Evolutionary conservation across 139 green algal genomes (phyloP).

Genomic region (Trebouxia sp.): DNA sequence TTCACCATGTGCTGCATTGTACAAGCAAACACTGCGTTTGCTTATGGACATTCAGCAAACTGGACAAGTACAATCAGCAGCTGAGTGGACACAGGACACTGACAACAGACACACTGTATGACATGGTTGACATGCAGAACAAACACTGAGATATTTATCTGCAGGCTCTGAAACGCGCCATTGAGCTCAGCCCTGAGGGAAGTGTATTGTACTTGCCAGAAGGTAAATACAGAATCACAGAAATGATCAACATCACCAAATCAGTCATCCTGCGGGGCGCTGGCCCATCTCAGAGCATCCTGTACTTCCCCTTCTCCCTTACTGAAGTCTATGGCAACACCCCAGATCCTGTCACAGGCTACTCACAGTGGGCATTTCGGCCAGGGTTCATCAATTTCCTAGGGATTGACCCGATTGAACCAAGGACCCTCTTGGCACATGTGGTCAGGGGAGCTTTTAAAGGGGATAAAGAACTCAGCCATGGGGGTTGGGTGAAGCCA

Average conservation of each 20-base stretch:
- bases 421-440: neutral
- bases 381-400: conserved; percentile 23
- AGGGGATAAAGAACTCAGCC: neutral
- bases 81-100: too few species aligned
- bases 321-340: conserved; percentile 23
- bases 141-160: neutral
- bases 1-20: too few species aligned
- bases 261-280: neutral
- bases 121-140: neutral
- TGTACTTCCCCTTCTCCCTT: conserved; percentile 10
- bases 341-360: neutral
- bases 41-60: too few species aligned
- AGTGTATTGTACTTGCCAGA: neutral
- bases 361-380: conserved; percentile 18
- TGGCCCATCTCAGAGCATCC: conserved; percentile 8
- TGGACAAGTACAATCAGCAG: too few species aligned
- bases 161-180: conserved; percentile 6
- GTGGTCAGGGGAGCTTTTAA: neutral
- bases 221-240: conserved; percentile 14
- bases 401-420: conserved; percentile 1
- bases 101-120: too few species aligned
- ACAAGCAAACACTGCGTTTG: too few species aligned
- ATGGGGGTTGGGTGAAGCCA: neutral
- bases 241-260: conserved; percentile 26
- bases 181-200: neutral